Evolutionary conservation across 2,329 filamentous ascomycete species (phyloP), one percentile per base, ranked within the genome.

Genomic region (Knufia petricola): DNA sequence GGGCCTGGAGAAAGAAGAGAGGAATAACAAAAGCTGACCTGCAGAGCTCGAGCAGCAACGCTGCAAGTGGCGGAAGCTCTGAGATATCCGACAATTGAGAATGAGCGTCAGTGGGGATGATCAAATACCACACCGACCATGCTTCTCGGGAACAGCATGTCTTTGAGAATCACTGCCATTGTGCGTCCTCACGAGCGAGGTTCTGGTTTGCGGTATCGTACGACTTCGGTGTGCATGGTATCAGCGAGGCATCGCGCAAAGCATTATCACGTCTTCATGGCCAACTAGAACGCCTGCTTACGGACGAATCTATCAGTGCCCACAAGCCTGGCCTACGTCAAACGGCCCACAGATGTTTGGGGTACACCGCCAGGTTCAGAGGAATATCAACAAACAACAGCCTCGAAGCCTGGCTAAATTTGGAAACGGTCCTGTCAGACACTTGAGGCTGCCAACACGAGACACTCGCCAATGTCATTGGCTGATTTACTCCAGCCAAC

Each of bases 1-100:
- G 72, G 62, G 79, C 84, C 60, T 96, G 92, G 90, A 78, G 90
- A 60, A 80, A 76, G 66, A 77, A 83, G 60, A 81, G 79, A 62
- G 79, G 77, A 19, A 74, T 70, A 31, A 63, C 63, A 49, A 50
- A 50, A 24, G 46, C 37, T 23, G 48, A 55, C 26, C 32, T 50
- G 19, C 30, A 48, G 41, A 44, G 26, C 26, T 44, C 41, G 3
- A 47, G 34, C 21, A 30, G 12, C 21, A 38, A 28, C 30, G 10
- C 9, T 6, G 13, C 44, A 13, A 39, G 21, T 39, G 32, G 34
- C 28, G 44, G 20, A 4, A 32, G 26, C 15, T 44, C 37, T 36
- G 32, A 40, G 37, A 40, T 40, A 20, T 40, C 15, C 9, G 15
- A 19, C 15, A 19, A 40, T n/a, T 24, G 37, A 21, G 15, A 40